Base-by-base conservation (phyloP, 768 basidiomycete species). In the Sporobolomyces pararoseus region DNA sequence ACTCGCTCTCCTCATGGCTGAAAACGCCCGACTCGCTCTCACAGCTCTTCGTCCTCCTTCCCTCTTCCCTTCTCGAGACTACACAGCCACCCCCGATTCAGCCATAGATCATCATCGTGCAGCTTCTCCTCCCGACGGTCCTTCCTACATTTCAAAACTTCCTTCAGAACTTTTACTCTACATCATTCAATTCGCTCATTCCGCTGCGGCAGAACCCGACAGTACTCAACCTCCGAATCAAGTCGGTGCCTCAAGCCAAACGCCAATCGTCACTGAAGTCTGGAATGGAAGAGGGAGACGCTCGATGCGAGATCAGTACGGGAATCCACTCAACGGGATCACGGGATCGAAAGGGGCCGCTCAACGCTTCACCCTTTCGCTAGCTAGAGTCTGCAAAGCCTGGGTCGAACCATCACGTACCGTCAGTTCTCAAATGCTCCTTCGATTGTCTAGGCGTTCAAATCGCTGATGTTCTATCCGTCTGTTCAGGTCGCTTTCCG, bases 91-190 rank as follows among this genome's bases (percentile, higher is more conserved):
- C 23, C 2, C 34, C 1, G 12, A 25, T 25, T 19, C 17, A 7
- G n/a, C 9, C 10, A n/a, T 25, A 27, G 7, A 5, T 21, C 4
- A 49, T 27, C 35, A 12, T 42, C 39, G 39, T 17, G 27, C 49
- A 12, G 14, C 7, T 37, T 25, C 42, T 39, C 49, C 42, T 6
- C 2, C n/a, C 21, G 27, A 14, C 19, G 46, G 44, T 2, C 34
- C 46, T 13, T 29, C 52, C 4, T 46, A 13, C 2, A 57, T 68
- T 42, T 6, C 25, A 21, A 49, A n/a, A 27, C 61, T 68, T 34
- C 66, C 66, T 0, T 19, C 34, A 25, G 66, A 68, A 21, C 25
- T 68, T 47, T 44, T 68, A 53, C n/a, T 55, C 37, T 32, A 23
- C 34, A 58, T 68, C 34, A 27, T 68, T 47, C 35, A 27, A 10